phyloP scores from a whole-genome alignment of 495 filamentous ascomycete species.

The Xylaria venustula region DNA sequence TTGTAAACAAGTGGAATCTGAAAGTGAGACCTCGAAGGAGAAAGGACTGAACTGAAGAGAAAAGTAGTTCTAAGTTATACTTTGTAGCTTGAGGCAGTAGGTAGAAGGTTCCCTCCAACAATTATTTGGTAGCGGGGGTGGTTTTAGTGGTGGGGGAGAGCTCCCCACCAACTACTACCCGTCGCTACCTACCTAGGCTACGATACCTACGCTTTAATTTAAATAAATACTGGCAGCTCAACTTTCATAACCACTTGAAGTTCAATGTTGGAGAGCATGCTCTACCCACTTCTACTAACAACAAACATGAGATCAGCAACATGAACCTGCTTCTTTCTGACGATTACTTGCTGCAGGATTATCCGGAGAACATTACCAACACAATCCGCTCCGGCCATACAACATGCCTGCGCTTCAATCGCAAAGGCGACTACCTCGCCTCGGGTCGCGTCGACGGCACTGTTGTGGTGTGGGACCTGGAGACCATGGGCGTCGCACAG shows the following conservation, averaged over 20 bases:
- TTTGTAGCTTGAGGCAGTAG: too few relatives aligned
- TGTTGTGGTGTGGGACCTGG: slow-evolving; percentile 93
- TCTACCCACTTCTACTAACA: background rate
- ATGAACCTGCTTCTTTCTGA: slow-evolving; percentile 55
- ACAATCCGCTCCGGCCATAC: slow-evolving; percentile 72
- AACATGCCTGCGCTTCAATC: slow-evolving; percentile 81
- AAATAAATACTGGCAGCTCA: too few relatives aligned
- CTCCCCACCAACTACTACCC: too few relatives aligned
- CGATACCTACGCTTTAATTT: too few relatives aligned
- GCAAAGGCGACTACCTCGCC: slow-evolving; percentile 88
- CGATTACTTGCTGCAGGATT: slow-evolving; percentile 81
- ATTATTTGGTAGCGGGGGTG: too few relatives aligned
- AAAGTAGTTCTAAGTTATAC: too few relatives aligned
- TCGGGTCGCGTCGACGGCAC: slow-evolving; percentile 92
- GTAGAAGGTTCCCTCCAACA: too few relatives aligned
- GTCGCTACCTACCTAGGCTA: too few relatives aligned
- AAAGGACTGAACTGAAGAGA: too few relatives aligned
- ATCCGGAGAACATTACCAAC: slow-evolving; percentile 83
- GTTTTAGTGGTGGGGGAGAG: too few relatives aligned
- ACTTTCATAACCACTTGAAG: too few relatives aligned
- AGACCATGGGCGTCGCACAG: slow-evolving; percentile 91
- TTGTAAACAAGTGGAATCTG: background rate
- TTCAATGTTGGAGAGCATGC: too few relatives aligned
- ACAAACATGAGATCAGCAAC: slow-evolving; percentile 19
- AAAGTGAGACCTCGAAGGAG: background rate